phyloP scores from a whole-genome alignment of 73 alveolate species.

The Chromera velia region DNA sequence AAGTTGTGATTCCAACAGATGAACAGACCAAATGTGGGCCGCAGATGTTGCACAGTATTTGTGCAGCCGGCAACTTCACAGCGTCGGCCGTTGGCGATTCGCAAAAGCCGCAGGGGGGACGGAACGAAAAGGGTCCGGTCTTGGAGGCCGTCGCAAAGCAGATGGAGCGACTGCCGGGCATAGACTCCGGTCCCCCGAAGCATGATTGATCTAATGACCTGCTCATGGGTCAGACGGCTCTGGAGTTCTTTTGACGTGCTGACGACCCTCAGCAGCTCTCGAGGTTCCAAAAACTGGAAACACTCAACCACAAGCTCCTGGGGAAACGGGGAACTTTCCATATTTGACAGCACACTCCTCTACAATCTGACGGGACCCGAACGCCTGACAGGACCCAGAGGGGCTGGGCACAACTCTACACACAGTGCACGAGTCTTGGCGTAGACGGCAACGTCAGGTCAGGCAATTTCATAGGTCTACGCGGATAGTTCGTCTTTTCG shows the following conservation, averaged over 20 bases:
- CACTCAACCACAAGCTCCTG: not conserved
- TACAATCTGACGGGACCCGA: too few species aligned
- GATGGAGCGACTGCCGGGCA: not conserved
- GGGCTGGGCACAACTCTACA: too few species aligned
- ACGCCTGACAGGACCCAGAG: too few species aligned
- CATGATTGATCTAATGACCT: not conserved
- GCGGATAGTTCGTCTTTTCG: too few species aligned
- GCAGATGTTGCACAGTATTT: not conserved
- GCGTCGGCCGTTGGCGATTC: not conserved
- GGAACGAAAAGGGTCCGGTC: not conserved
- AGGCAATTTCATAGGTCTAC: too few species aligned
- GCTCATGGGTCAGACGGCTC: not conserved
- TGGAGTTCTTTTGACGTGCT: not conserved
- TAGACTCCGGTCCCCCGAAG: not conserved
- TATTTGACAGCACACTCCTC: too few species aligned
- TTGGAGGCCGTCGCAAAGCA: not conserved
- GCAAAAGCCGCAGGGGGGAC: constrained; percentile 1
- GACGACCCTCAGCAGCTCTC: not conserved
- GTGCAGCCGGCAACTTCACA: not conserved
- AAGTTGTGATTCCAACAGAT: not conserved
- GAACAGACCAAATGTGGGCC: constrained; percentile 2
- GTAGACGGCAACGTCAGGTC: too few species aligned
- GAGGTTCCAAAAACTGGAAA: not conserved
- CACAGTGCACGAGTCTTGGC: too few species aligned
- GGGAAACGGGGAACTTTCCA: too few species aligned